A percentile compares a stretch with the other conserved stretches of the same genome.
Conservation (phyloP, 176 grass and related monocot genomes). For the Phragmites australis region DNA sequence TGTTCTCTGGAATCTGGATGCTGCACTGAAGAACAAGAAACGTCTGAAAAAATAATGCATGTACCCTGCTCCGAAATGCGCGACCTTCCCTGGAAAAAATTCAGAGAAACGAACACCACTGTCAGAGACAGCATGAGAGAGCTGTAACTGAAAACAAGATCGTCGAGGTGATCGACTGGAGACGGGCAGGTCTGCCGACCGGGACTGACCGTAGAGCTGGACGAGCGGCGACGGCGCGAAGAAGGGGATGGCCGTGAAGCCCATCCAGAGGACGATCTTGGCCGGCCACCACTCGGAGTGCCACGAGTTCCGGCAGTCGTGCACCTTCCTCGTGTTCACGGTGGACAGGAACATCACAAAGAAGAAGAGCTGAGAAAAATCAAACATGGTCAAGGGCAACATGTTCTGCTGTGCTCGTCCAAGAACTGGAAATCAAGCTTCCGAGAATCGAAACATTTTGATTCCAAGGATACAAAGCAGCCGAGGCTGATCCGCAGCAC, state of each 20-base stretch:
- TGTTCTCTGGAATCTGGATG: background rate
- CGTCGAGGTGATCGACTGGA: background rate
- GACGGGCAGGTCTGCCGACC: background rate
- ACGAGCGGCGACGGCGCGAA: conserved; percentile 76
- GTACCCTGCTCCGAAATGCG: conserved; percentile 95
- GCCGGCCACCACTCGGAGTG: conserved; percentile 97
- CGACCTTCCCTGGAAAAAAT: conserved; percentile 66
- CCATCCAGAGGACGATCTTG: conserved; percentile 84
- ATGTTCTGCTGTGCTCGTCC: too few relatives aligned
- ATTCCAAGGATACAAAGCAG: conserved; percentile 81
- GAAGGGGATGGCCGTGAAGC: conserved; percentile 73
- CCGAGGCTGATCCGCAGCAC: conserved; percentile 93
- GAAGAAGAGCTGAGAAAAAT: conserved; percentile 66
- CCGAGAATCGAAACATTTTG: background rate
- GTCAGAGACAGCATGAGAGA: background rate
- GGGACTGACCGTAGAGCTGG: conserved; percentile 83
- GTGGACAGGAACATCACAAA: conserved; percentile 96
- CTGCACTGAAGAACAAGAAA: conserved; percentile 12
- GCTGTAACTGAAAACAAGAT: background rate
- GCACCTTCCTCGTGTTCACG: conserved; percentile 53
- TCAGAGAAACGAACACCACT: background rate
- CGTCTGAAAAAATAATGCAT: background rate
- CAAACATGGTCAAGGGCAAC: conserved; percentile 22
- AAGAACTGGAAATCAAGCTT: background rate
- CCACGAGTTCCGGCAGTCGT: conserved; percentile 80